phyloP scores from a whole-genome alignment of 2,329 filamentous ascomycete genomes.

The Orbilia brochopaga region DNA sequence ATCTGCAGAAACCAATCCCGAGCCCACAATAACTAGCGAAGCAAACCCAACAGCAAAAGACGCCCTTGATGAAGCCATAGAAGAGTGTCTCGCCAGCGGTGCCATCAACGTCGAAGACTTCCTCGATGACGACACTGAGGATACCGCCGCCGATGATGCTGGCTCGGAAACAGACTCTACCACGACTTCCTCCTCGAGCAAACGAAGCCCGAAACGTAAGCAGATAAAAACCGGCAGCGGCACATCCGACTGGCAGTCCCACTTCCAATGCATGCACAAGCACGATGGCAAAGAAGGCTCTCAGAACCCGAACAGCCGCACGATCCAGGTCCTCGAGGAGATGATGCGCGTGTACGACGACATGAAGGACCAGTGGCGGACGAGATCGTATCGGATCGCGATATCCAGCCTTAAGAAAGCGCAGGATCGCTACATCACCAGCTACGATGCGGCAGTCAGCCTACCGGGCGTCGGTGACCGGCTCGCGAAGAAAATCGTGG shows the following conservation, averaged over 20 bases:
- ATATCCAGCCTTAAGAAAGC: slow-evolving; percentile 76
- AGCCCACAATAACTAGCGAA: slow-evolving; percentile 51
- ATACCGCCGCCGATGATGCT: slow-evolving; percentile 56
- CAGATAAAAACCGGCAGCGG: slow-evolving; percentile 12
- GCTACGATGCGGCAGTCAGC: slow-evolving; percentile 55
- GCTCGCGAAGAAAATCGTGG: slow-evolving; percentile 84
- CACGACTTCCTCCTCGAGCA: slow-evolving; percentile 52
- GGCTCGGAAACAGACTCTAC: slow-evolving; percentile 46
- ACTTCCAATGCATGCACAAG: slow-evolving; percentile 65
- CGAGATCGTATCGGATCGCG: slow-evolving; percentile 75
- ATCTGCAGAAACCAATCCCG: background rate
- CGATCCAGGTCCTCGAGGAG: slow-evolving; percentile 71
- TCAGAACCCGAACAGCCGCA: slow-evolving; percentile 73
- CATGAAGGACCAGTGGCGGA: slow-evolving; percentile 78
- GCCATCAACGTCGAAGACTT: slow-evolving; percentile 60
- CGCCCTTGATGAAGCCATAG: slow-evolving; percentile 70
- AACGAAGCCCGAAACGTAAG: slow-evolving; percentile 53
- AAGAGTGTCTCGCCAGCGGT: slow-evolving; percentile 60
- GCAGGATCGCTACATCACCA: slow-evolving; percentile 52
- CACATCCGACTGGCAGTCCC: slow-evolving; percentile 50
- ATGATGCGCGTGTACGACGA: slow-evolving; percentile 80
- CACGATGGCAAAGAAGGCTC: slow-evolving; percentile 60
- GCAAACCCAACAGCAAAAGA: slow-evolving; percentile 59
- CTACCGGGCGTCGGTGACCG: slow-evolving; percentile 74
- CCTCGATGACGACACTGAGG: slow-evolving; percentile 42